phyloP scores from a whole-genome alignment of 768 basidiomycete species.

The Auriscalpium orientale region DNA sequence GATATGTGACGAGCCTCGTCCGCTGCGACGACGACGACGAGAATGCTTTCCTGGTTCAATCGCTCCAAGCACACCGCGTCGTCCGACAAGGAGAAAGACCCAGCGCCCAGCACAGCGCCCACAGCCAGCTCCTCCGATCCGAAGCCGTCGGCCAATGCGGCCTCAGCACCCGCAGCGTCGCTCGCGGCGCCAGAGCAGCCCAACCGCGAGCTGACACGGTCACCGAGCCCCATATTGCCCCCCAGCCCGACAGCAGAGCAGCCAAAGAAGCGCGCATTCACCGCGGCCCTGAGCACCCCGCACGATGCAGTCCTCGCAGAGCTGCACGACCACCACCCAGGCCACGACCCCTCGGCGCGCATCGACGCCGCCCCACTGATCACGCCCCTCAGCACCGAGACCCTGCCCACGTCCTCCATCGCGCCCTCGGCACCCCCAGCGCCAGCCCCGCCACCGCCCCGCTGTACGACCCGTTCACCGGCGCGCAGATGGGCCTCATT shows the following conservation, averaged over 20 bases:
- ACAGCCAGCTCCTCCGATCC: not conserved
- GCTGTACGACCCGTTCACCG: constrained; percentile 43
- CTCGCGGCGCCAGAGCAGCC: not conserved
- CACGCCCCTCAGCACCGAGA: not conserved
- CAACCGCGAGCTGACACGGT: not conserved
- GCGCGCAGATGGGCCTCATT: constrained; percentile 33
- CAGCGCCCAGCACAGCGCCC: not conserved
- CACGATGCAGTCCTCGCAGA: constrained; percentile 59
- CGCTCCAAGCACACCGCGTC: not conserved
- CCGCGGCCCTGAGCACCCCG: constrained; percentile 37
- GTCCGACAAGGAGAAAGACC: not conserved
- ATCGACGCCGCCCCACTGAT: constrained; percentile 7
- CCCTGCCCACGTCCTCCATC: constrained; percentile 11
- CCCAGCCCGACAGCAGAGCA: constrained; percentile 12
- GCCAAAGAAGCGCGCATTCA: constrained; percentile 17
- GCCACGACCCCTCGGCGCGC: constrained; percentile 8
- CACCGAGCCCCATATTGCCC: not conserved
- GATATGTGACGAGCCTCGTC: too few relatives aligned
- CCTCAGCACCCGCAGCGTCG: not conserved
- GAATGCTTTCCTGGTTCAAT: not conserved
- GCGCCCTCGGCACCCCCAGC: constrained; percentile 12
- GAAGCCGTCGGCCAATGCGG: not conserved
- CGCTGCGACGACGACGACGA: too few relatives aligned
- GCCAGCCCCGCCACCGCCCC: constrained; percentile 19
- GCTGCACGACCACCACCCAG: constrained; percentile 29